Conservation (phyloP, 805 yeast species). For the Ogataea angusta region DNA sequence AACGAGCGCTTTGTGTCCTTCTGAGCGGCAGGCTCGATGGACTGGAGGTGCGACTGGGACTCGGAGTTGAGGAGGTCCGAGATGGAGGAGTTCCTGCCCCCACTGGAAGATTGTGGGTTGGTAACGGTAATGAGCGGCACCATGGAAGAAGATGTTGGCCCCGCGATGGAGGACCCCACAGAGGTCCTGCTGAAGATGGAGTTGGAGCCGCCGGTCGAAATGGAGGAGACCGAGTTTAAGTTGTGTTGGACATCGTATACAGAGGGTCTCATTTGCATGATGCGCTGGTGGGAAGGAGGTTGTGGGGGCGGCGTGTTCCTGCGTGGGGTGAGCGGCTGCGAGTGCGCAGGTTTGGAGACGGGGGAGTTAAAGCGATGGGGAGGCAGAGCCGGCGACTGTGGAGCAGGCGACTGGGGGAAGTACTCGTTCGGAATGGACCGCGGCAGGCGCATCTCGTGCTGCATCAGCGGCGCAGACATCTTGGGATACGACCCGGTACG, state of each 20-base stretch:
- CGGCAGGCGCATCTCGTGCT: constrained; percentile 17
- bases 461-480: constrained; percentile 6
- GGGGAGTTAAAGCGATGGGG: constrained; percentile 11
- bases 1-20: constrained; percentile 10
- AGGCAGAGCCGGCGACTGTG: constrained; percentile 12
- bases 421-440: constrained; percentile 22
- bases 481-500: constrained; percentile 19
- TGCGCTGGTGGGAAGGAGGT: constrained; percentile 11
- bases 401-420: constrained; percentile 10
- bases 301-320: constrained; percentile 10
- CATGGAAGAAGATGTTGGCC: constrained; percentile 3
- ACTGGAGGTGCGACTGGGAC: constrained; percentile 10
- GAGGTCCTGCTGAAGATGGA: constrained; percentile 28
- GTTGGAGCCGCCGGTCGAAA: constrained; percentile 22
- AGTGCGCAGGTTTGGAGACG: constrained; percentile 8
- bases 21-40: background rate
- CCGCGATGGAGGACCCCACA: constrained; percentile 20
- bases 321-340: constrained; percentile 13
- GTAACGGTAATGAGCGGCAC: constrained; percentile 4
- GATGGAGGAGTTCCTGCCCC: constrained; percentile 29
- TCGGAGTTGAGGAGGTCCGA: constrained; percentile 26
- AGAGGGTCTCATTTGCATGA: constrained; percentile 17
- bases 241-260: constrained; percentile 20
- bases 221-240: constrained; percentile 21
- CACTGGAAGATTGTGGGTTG: background rate